Evolutionary conservation across 768 basidiomycete species (phyloP).

Genomic region (Mycena vitilis): DNA sequence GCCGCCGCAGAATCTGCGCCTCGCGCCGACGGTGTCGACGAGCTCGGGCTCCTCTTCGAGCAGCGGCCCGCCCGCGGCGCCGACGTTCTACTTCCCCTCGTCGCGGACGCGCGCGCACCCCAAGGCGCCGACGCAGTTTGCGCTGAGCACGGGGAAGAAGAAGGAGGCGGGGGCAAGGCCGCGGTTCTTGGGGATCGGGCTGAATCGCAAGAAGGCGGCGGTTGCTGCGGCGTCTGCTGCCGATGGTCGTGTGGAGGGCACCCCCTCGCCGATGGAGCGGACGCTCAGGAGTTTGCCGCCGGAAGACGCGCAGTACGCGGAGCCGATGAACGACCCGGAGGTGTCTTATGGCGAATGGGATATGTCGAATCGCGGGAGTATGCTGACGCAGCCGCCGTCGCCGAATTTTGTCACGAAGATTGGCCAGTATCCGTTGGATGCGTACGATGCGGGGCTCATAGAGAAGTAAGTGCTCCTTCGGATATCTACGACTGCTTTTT

Average conservation of each 20-base stretch:
- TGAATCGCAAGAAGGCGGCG: slow-evolving; percentile 19
- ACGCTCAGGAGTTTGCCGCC: background rate
- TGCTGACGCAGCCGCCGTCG: background rate
- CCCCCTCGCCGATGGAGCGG: slow-evolving; percentile 3
- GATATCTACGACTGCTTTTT: background rate
- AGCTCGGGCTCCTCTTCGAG: slow-evolving; percentile 26
- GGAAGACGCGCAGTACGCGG: background rate
- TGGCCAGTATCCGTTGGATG: slow-evolving; percentile 40
- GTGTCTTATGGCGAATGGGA: background rate
- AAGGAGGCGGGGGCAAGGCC: slow-evolving; percentile 20
- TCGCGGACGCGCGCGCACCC: slow-evolving; percentile 36
- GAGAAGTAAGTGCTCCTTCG: slow-evolving; percentile 28
- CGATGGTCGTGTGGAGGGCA: background rate
- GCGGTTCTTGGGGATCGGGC: slow-evolving; percentile 20
- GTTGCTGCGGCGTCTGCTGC: background rate
- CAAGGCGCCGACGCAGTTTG: slow-evolving; percentile 30
- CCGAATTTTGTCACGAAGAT: slow-evolving; percentile 33
- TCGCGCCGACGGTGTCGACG: background rate
- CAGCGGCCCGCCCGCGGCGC: background rate
- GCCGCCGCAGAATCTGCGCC: slow-evolving; percentile 8
- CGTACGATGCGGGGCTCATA: slow-evolving; percentile 38
- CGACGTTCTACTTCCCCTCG: slow-evolving; percentile 31
- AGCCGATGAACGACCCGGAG: background rate
- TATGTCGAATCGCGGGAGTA: background rate
- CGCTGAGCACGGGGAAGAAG: slow-evolving; percentile 34